Percentiles rank a stretch among this genome's conserved stretches.
phyloP scores from a whole-genome alignment of 2,329 filamentous ascomycete species.

The Chaetomium strumarium region DNA sequence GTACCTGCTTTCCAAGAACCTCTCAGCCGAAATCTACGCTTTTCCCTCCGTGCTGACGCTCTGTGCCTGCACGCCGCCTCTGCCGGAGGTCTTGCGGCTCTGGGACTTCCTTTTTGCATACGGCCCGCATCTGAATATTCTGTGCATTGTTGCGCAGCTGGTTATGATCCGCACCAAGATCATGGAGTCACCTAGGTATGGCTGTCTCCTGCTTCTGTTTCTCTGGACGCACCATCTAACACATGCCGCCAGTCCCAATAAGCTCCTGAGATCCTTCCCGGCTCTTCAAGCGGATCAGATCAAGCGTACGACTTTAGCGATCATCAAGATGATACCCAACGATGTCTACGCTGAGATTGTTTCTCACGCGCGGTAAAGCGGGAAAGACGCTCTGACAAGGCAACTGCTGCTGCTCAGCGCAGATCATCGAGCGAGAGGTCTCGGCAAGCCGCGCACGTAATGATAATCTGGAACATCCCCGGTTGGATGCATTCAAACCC shows the following conservation, averaged over 20 bases:
- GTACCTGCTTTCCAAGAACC: constrained; percentile 77
- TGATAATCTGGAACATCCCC: no score
- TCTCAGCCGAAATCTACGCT: constrained; percentile 91
- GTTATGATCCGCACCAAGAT: constrained; percentile 82
- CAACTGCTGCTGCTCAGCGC: background rate
- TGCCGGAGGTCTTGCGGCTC: constrained; percentile 85
- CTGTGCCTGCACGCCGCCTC: constrained; percentile 88
- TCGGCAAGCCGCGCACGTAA: no score
- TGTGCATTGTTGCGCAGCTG: constrained; percentile 94
- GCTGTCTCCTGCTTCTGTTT: background rate
- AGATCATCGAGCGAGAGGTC: no score
- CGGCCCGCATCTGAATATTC: constrained; percentile 86
- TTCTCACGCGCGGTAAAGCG: constrained; percentile 58
- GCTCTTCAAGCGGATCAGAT: constrained; percentile 76
- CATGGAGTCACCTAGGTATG: constrained; percentile 74
- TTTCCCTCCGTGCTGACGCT: constrained; percentile 93
- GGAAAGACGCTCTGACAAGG: background rate
- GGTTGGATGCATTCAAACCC: no score
- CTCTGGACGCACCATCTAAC: constrained; percentile 22
- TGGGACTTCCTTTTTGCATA: constrained; percentile 99
- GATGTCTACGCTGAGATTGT: constrained; percentile 89
- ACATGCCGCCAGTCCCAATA: constrained; percentile 65
- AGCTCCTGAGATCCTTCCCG: constrained; percentile 82
- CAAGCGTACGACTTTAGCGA: constrained; percentile 76
- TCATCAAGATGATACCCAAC: constrained; percentile 84